A percentile compares a stretch with the other conserved stretches of the same genome.
These are phyloP conservation scores for Oryza meyeriana DNA, from an alignment of 176 grass and related monocot genomes.

Conservation along the genomic window DNA sequence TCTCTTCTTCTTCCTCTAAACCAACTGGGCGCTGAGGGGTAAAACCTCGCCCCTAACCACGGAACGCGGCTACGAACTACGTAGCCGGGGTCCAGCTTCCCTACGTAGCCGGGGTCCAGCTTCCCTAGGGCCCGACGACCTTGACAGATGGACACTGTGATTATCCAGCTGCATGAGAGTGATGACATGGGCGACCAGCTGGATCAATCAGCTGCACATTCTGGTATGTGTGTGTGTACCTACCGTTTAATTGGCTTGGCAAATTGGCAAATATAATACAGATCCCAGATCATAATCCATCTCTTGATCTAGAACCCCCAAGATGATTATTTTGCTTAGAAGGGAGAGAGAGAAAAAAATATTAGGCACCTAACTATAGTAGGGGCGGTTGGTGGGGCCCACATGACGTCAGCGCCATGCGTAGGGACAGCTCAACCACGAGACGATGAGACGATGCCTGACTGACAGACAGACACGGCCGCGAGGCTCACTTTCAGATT, in stretches of 20 bases:
- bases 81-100: too few species aligned
- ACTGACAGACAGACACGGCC: background rate
- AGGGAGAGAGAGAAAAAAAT: background rate
- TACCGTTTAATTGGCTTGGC: background rate
- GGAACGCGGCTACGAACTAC: too few species aligned
- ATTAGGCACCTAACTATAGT: background rate
- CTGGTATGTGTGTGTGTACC: background rate
- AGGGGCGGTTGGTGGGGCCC: background rate
- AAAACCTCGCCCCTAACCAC: too few species aligned
- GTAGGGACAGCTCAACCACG: constrained; percentile 39
- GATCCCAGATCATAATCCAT: constrained; percentile 10
- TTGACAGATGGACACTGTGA: background rate
- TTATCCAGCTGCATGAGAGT: background rate
- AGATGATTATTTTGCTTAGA: background rate
- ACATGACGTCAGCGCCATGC: background rate
- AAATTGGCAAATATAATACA: background rate
- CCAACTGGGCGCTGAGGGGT: too few species aligned
- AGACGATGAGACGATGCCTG: background rate
- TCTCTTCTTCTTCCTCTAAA: too few species aligned
- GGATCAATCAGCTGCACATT: background rate
- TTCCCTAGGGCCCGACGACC: too few species aligned
- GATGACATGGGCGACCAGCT: constrained; percentile 37
- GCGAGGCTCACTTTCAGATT: background rate
- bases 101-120: too few species aligned
- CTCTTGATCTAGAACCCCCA: background rate